These are phyloP conservation scores for Globisporangium cederbergense DNA, from an alignment of 352 stramenopile species.

Conservation along the genomic window DNA sequence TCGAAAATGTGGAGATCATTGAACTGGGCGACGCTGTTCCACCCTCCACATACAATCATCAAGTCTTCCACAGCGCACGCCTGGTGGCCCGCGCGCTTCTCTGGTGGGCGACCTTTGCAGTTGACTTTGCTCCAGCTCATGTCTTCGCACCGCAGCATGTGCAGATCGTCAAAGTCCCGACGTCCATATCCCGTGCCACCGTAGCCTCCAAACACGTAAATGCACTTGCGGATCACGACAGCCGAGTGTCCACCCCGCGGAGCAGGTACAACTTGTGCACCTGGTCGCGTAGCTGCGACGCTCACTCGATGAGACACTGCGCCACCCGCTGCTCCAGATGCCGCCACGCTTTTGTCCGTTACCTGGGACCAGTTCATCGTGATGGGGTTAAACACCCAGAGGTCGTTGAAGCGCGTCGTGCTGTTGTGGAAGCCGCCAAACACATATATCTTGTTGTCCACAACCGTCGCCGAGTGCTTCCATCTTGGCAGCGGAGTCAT, in stretches of 20 bases:
- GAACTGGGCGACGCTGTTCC: constrained; percentile 94
- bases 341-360: constrained; percentile 49
- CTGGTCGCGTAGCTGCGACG: constrained; percentile 11
- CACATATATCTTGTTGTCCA: constrained; percentile 89
- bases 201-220: constrained; percentile 96
- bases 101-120: constrained; percentile 81
- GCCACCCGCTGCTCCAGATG: constrained; percentile 50
- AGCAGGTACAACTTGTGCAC: constrained; percentile 48
- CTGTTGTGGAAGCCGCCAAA: constrained; percentile 94
- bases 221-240: constrained; percentile 69
- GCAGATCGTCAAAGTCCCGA: constrained; percentile 94
- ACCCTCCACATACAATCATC: constrained; percentile 94
- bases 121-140: constrained; percentile 83
- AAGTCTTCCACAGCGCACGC: constrained; percentile 85
- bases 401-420: constrained; percentile 90
- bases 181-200: constrained; percentile 90
- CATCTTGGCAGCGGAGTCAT: constrained; percentile 57
- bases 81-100: constrained; percentile 92
- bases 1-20: constrained; percentile 95
- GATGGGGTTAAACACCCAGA: constrained; percentile 96
- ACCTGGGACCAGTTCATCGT: constrained; percentile 90
- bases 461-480: constrained; percentile 90
- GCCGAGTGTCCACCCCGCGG: constrained; percentile 90
- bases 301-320: constrained; percentile 15
- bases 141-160: constrained; percentile 87